Evolutionary conservation across 805 yeast genomes (phyloP), one percentile per base, ranked within the genome.

Genomic region (Cyberlindnera japonica): DNA sequence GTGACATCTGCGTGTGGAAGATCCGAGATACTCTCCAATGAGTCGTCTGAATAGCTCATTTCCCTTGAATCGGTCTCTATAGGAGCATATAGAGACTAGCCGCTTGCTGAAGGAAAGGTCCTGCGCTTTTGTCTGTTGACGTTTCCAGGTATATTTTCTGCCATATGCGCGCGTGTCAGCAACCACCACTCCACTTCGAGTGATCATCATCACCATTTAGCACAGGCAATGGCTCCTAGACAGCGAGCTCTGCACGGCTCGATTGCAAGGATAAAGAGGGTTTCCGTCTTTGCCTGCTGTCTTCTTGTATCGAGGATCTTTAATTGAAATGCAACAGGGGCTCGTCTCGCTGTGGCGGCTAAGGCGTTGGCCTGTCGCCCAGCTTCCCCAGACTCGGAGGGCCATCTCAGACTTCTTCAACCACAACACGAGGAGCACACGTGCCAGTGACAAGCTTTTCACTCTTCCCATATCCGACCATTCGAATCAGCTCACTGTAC

Each of bases 31-130:
- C 39, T 38, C 34, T 37, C 41, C 14, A 42, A 19, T 14, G 41
- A 42, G 29, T 37, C 45, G 18, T 37, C 45, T 8, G 45, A 42
- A 28, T 10, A 34, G 37, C 37, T 41, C 44, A 41, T 41, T 16
- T n/a, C n/a, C n/a, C n/a, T n/a, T n/a, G n/a, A n/a, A n/a, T n/a
- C n/a, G n/a, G n/a, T n/a, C n/a, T n/a, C n/a, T n/a, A n/a, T n/a
- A n/a, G n/a, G n/a, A n/a, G n/a, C n/a, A n/a, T n/a, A n/a, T n/a
- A n/a, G n/a, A n/a, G n/a, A n/a, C n/a, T n/a, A n/a, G n/a, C n/a
- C n/a, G n/a, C n/a, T n/a, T n/a, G n/a, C n/a, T n/a, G n/a, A n/a
- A n/a, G n/a, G n/a, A n/a, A n/a, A n/a, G n/a, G n/a, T n/a, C n/a
- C n/a, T n/a, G n/a, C n/a, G n/a, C n/a, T n/a, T n/a, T n/a, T n/a